A percentile compares a stretch with the other conserved stretches of the same genome.
phyloP scores from a whole-genome alignment of 169 alveolate species.

The Perkinsus chesapeaki region DNA sequence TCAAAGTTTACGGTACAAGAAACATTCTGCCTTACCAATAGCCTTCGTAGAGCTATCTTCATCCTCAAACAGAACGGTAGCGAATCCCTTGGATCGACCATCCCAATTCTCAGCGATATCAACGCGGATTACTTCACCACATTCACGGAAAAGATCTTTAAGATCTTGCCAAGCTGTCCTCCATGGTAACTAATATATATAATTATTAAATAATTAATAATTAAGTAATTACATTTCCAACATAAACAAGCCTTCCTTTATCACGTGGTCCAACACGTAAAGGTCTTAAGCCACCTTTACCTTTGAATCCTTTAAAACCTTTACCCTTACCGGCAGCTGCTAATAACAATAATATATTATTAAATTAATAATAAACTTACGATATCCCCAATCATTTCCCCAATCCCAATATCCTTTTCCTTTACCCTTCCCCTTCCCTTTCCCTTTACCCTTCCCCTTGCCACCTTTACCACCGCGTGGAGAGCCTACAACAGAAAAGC shows the following conservation, averaged over 20 bases:
- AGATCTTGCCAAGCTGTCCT: constrained; percentile 40
- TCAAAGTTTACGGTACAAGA: neutral
- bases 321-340: neutral
- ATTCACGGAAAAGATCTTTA: constrained; percentile 34
- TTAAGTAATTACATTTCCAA: neutral
- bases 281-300: neutral
- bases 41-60: neutral
- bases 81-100: constrained; percentile 39
- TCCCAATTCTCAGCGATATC: constrained; percentile 29
- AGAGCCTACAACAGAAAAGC: neutral
- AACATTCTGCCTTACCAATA: neutral
- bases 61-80: constrained; percentile 24
- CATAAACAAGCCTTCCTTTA: constrained; percentile 7
- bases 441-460: constrained; percentile 9
- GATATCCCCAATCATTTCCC: neutral
- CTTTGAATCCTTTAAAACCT: neutral
- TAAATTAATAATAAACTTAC: neutral
- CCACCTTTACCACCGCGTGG: neutral
- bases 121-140: constrained; percentile 36
- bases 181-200: constrained; percentile 23
- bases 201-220: neutral
- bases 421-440: neutral
- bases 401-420: neutral
- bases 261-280: constrained; percentile 13
- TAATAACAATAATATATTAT: neutral